Evolutionary conservation across 345 rosid genomes (phyloP).

Genomic region (Eucalyptus paniculata): DNA sequence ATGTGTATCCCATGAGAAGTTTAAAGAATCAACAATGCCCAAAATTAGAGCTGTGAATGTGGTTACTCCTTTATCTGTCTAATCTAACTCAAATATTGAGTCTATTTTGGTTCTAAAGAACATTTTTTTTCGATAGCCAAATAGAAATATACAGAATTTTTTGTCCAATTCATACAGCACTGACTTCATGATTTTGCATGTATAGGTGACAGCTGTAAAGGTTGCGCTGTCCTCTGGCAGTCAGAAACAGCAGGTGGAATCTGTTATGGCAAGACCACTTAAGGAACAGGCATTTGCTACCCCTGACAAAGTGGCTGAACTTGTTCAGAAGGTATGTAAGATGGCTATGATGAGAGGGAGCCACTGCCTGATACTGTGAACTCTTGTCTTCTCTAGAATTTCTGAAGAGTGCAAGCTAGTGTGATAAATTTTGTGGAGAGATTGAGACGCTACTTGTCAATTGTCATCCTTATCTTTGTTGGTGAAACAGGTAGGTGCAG

Average conservation of each 20-base stretch:
- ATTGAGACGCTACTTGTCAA: background rate
- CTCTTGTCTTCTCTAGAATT: background rate
- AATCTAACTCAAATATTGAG: background rate
- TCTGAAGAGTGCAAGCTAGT: background rate
- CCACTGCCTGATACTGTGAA: background rate
- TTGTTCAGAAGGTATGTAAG: conserved; percentile 70
- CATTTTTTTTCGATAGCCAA: background rate
- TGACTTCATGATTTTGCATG: conserved; percentile 2
- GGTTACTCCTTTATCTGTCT: background rate
- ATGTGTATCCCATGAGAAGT: background rate
- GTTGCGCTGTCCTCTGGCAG: conserved; percentile 54
- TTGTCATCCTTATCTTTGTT: background rate
- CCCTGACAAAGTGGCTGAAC: conserved; percentile 91
- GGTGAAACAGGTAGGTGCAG: conserved; percentile 52
- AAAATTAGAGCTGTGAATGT: background rate
- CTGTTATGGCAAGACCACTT: conserved; percentile 72
- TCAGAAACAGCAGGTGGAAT: conserved; percentile 54
- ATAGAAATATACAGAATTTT: background rate
- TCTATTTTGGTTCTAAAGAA: background rate
- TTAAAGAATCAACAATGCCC: background rate
- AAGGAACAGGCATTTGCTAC: conserved; percentile 96
- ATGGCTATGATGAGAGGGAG: background rate
- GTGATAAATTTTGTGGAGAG: background rate
- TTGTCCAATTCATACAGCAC: background rate
- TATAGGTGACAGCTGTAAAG: conserved; percentile 82